Evolutionary conservation across 805 yeast genomes (phyloP).

Genomic region (Sugiyamaella marilandica): DNA sequence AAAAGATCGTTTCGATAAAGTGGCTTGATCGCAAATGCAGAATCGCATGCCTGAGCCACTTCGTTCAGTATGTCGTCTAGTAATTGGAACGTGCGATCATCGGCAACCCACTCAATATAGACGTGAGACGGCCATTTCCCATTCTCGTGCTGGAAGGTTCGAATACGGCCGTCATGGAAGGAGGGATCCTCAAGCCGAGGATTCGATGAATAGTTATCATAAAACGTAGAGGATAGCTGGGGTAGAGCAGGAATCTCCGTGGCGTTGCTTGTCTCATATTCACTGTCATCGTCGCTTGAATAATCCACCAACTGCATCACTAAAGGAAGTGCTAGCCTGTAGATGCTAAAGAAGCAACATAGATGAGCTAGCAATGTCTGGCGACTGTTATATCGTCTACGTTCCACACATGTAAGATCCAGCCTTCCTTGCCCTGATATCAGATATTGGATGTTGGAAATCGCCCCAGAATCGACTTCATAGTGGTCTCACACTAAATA

Average conservation of each 20-base stretch:
- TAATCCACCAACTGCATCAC: constrained; percentile 2
- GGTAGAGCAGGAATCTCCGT: constrained; percentile 12
- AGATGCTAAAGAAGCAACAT: no score
- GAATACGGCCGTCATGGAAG: constrained; percentile 20
- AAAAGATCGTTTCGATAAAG: constrained; percentile 21
- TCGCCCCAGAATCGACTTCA: no score
- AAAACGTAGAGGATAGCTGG: constrained; percentile 22
- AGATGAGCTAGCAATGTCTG: no score
- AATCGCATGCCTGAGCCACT: neutral
- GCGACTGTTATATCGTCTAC: no score
- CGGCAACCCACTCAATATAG: constrained; percentile 27
- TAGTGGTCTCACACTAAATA: no score
- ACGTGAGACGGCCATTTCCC: constrained; percentile 29
- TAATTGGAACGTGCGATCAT: neutral
- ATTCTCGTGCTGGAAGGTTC: constrained; percentile 21
- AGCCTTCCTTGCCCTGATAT: no score
- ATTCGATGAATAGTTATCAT: constrained; percentile 18
- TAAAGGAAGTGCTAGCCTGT: no score
- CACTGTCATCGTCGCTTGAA: neutral
- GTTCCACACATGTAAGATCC: no score
- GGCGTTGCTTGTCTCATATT: neutral
- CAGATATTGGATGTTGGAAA: no score
- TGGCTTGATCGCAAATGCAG: constrained; percentile 7
- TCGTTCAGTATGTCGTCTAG: neutral
- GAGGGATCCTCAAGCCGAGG: constrained; percentile 18